phyloP scores from a whole-genome alignment of 257 asterid genomes.

The Plantago major region DNA sequence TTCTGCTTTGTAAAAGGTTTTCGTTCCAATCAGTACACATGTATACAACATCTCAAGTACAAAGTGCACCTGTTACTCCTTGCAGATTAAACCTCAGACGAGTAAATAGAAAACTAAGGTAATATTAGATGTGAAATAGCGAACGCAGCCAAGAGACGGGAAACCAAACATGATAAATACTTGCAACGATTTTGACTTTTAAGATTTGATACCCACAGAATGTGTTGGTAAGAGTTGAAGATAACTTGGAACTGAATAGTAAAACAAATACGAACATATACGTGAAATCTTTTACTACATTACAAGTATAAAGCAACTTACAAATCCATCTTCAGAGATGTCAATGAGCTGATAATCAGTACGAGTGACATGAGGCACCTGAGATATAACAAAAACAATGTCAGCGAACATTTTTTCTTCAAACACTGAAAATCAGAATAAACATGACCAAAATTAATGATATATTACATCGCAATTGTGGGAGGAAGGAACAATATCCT shows the following conservation, averaged over 20 bases:
- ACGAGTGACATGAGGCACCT: constrained; percentile 67
- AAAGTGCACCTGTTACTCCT: too few relatives aligned
- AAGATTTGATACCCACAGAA: not conserved
- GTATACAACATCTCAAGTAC: too few relatives aligned
- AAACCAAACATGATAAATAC: not conserved
- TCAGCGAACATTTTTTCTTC: not conserved
- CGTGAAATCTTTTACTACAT: not conserved
- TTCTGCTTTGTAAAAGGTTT: too few relatives aligned
- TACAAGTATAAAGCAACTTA: constrained; percentile 32
- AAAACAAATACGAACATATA: not conserved
- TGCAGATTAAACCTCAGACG: too few relatives aligned
- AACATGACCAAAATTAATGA: not conserved
- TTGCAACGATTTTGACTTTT: not conserved
- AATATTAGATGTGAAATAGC: not conserved
- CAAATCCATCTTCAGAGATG: constrained; percentile 85
- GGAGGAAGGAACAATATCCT: constrained; percentile 70
- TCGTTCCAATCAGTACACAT: too few relatives aligned
- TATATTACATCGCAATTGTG: constrained; percentile 57
- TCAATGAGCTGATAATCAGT: constrained; percentile 63
- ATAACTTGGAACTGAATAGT: not conserved
- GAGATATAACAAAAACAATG: constrained; percentile 13
- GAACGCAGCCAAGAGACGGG: not conserved
- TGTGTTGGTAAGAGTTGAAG: not conserved
- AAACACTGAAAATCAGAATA: not conserved
- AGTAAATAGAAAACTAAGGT: not conserved